Conservation (phyloP, 2,329 filamentous ascomycete species). For the Talaromyces sp. region DNA sequence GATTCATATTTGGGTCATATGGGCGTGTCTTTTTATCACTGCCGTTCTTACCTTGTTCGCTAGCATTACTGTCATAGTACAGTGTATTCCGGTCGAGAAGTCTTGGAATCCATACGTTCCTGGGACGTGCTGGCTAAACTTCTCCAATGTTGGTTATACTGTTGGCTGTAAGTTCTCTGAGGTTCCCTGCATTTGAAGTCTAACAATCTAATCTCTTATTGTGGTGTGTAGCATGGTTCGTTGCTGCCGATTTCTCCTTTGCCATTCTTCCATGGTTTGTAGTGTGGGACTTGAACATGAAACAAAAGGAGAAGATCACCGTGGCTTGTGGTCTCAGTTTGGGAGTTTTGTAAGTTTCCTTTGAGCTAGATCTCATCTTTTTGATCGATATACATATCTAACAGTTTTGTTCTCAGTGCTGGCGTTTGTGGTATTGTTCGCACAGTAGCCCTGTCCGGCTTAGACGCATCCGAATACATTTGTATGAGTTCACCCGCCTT, state of each 20-base stretch:
- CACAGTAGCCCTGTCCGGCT: constrained; percentile 21
- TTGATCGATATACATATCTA: background rate
- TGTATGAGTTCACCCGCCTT: constrained; percentile 1
- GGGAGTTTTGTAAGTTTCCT: constrained; percentile 42
- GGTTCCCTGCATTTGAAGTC: background rate
- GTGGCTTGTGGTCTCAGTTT: constrained; percentile 48
- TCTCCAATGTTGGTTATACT: constrained; percentile 27
- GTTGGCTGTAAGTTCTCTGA: constrained; percentile 25
- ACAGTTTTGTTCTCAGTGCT: constrained; percentile 11
- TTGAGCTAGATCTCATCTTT: background rate
- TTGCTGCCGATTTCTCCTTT: constrained; percentile 27
- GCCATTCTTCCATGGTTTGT: constrained; percentile 48
- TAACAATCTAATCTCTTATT: background rate
- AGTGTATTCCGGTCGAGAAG: constrained; percentile 19
- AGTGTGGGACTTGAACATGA: constrained; percentile 51
- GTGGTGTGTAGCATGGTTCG: constrained; percentile 24
- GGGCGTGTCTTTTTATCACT: constrained; percentile 16
- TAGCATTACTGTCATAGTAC: constrained; percentile 22
- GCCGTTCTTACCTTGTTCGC: constrained; percentile 21
- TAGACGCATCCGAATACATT: constrained; percentile 25
- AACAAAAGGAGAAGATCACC: constrained; percentile 50
- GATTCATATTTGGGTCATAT: constrained; percentile 25
- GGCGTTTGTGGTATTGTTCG: constrained; percentile 28
- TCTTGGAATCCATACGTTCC: constrained; percentile 20
- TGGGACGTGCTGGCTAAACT: constrained; percentile 25